A percentile compares a stretch with the other conserved stretches of the same genome.
phyloP scores from a whole-genome alignment of 2,329 filamentous ascomycete genomes.

The Paecilomyces variotii region DNA sequence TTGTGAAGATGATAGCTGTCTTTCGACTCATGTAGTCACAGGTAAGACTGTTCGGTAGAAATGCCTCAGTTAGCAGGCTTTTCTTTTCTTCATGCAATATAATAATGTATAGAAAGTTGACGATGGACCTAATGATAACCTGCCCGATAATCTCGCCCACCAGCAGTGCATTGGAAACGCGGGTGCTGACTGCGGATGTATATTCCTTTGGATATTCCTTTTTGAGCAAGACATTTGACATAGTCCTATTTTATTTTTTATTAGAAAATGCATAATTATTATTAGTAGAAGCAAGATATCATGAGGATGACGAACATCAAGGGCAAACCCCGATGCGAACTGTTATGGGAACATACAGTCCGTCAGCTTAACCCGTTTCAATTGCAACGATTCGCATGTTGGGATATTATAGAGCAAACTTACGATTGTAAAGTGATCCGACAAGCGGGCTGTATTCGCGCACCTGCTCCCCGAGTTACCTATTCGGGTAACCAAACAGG shows the following conservation, averaged over 20 bases:
- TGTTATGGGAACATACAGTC: slow-evolving; percentile 2
- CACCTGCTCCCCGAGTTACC: background rate
- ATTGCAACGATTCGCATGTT: background rate
- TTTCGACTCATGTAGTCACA: slow-evolving; percentile 42
- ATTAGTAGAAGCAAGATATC: background rate
- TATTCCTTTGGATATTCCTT: slow-evolving; percentile 18
- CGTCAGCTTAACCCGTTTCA: background rate
- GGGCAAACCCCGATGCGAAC: slow-evolving; percentile 21
- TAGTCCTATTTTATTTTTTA: slow-evolving; percentile 13
- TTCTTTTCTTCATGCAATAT: background rate
- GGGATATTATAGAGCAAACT: background rate
- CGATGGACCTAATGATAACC: slow-evolving; percentile 16
- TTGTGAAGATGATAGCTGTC: slow-evolving; percentile 39
- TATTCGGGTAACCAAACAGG: background rate
- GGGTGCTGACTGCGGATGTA: slow-evolving; percentile 18
- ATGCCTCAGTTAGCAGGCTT: background rate
- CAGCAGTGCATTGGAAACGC: slow-evolving; percentile 20
- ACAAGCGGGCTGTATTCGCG: slow-evolving; percentile 5
- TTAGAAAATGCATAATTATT: background rate
- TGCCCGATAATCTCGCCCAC: slow-evolving; percentile 21
- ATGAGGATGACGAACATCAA: slow-evolving; percentile 11
- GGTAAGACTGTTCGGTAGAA: slow-evolving; percentile 18
- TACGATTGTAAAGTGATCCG: slow-evolving; percentile 21
- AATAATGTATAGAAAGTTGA: background rate
- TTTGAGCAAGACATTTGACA: slow-evolving; percentile 21